Evolutionary conservation across 108 stramenopile genomes (phyloP).

Genomic region (Pseudonitzschia delicatissima): DNA sequence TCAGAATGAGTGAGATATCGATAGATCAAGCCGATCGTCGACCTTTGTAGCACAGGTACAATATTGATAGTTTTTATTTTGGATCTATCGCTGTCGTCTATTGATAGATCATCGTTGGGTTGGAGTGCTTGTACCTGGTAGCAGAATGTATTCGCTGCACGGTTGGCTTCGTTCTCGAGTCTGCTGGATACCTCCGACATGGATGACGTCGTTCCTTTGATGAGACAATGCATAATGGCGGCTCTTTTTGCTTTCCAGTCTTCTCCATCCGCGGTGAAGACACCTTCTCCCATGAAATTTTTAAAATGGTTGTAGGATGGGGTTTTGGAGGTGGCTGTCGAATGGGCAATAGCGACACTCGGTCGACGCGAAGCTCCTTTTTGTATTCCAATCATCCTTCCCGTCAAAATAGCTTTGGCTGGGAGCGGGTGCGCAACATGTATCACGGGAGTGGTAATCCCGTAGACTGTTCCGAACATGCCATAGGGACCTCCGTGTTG

Average conservation of each 20-base stretch:
- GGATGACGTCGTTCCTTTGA: constrained; percentile 27
- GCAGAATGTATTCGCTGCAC: constrained; percentile 52
- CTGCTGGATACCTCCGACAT: constrained; percentile 25
- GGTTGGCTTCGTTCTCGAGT: constrained; percentile 62
- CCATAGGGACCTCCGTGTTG: constrained; percentile 83
- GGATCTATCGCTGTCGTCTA: background rate
- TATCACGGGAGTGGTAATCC: constrained; percentile 72
- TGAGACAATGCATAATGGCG: constrained; percentile 76
- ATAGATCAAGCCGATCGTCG: constrained; percentile 80
- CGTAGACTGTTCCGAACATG: constrained; percentile 94
- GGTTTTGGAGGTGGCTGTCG: constrained; percentile 67
- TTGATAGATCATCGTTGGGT: background rate
- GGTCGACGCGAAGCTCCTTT: background rate
- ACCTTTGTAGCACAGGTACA: constrained; percentile 67
- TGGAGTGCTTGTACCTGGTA: constrained; percentile 16
- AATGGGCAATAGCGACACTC: constrained; percentile 7
- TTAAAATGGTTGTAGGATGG: constrained; percentile 93
- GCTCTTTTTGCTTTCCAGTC: constrained; percentile 91
- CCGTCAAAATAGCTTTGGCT: constrained; percentile 58
- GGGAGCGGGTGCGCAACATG: constrained; percentile 90
- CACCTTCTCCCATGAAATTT: constrained; percentile 88
- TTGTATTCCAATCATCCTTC: background rate
- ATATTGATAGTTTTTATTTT: constrained; percentile 35
- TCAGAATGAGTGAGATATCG: constrained; percentile 69
- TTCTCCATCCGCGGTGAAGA: constrained; percentile 87